Percentiles rank a stretch among this genome's conserved stretches.
These are phyloP conservation scores for Phytophthora fragariae DNA, from an alignment of 352 stramenopile genomes.

Conservation along the genomic window DNA sequence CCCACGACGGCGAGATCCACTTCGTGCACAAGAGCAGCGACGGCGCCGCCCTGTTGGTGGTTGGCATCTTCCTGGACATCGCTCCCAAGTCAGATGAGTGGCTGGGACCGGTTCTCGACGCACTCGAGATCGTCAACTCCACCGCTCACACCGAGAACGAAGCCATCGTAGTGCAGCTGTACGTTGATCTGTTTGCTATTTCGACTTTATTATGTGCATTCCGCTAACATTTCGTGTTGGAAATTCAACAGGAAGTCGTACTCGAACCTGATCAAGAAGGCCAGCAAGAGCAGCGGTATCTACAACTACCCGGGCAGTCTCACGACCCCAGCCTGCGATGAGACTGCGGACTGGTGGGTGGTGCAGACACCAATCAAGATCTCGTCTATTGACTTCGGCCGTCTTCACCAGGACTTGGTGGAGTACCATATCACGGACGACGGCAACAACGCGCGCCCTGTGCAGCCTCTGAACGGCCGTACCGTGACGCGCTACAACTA, in stretches of 20 bases:
- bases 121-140: conserved; percentile 42
- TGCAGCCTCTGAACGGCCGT: conserved; percentile 51
- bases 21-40: conserved; percentile 62
- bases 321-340: conserved; percentile 60
- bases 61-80: conserved; percentile 45
- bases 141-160: conserved; percentile 11
- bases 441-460: conserved; percentile 53
- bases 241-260: conserved; percentile 43
- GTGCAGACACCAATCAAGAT: conserved; percentile 58
- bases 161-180: conserved; percentile 38
- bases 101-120: conserved; percentile 44
- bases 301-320: conserved; percentile 81
- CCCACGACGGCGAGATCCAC: conserved; percentile 62
- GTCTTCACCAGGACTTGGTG: conserved; percentile 42
- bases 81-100: conserved; percentile 33
- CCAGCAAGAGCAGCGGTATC: conserved; percentile 22
- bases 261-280: conserved; percentile 29
- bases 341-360: conserved; percentile 75
- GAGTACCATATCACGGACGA: conserved; percentile 49
- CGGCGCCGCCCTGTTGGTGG: conserved; percentile 46
- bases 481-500: conserved; percentile 35
- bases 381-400: conserved; percentile 40
- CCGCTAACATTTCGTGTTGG: neutral
- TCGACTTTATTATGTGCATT: neutral
- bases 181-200: conserved; percentile 15